These are phyloP conservation scores for Xylaria sp. DNA, from an alignment of 2,329 filamentous ascomycete species.

Conservation along the genomic window DNA sequence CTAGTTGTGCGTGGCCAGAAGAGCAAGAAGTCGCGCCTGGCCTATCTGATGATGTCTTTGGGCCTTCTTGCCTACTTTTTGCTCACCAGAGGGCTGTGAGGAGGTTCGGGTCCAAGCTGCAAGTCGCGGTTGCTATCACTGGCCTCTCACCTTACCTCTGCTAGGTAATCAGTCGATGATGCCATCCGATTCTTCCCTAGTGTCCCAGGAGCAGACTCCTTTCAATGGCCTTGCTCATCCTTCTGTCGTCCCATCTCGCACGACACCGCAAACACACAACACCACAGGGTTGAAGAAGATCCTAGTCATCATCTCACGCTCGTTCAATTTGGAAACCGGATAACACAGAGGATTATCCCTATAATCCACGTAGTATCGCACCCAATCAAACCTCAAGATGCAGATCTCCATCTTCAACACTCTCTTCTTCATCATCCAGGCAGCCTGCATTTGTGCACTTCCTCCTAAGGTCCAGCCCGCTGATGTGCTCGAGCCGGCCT, in stretches of 20 bases:
- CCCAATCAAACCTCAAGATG: constrained; percentile 31
- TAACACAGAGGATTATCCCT: constrained; percentile 8
- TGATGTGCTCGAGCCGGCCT: constrained; percentile 11
- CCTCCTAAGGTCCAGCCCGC: constrained; percentile 28
- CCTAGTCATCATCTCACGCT: constrained; percentile 4
- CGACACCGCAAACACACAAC: neutral
- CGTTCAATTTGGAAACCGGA: constrained; percentile 19
- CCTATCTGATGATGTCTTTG: neutral
- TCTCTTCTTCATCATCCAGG: constrained; percentile 33
- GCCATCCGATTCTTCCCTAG: neutral
- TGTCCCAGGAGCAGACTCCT: neutral
- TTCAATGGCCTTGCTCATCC: neutral
- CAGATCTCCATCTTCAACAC: constrained; percentile 22
- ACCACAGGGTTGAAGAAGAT: constrained; percentile 2
- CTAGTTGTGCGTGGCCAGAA: neutral
- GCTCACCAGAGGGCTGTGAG: neutral
- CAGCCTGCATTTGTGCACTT: constrained; percentile 28
- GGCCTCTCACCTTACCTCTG: neutral
- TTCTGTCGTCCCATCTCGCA: constrained; percentile 13
- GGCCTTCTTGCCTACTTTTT: constrained; percentile 9
- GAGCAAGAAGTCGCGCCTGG: constrained; percentile 14
- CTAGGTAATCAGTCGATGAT: neutral
- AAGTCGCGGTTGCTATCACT: constrained; percentile 17
- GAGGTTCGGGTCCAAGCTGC: neutral
- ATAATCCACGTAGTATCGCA: neutral